A percentile compares a stretch with the other conserved stretches of the same genome.
These are phyloP conservation scores for Leccinum variabile DNA, from an alignment of 1,284 basidiomycete species.

Conservation along the genomic window DNA sequence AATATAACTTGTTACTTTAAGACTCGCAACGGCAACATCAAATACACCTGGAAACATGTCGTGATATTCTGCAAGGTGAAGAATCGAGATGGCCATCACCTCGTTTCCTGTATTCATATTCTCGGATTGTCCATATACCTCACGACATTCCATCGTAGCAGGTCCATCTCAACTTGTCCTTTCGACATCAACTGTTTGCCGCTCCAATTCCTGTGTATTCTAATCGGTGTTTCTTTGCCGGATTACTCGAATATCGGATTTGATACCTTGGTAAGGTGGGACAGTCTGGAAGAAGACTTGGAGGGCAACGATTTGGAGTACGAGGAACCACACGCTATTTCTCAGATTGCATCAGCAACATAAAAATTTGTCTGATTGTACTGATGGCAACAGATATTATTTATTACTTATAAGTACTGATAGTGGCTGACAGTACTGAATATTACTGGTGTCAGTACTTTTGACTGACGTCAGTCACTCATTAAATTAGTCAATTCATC, in stretches of 20 bases:
- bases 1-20: slow-evolving; percentile 2
- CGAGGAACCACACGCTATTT: background rate
- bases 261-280: background rate
- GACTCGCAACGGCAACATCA: background rate
- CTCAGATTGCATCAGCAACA: too few relatives aligned
- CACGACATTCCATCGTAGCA: background rate
- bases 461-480: too few relatives aligned
- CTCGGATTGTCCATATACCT: background rate
- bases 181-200: background rate
- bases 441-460: too few relatives aligned
- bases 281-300: too few relatives aligned
- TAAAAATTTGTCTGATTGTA: too few relatives aligned
- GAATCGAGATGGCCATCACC: background rate
- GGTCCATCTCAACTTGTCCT: background rate
- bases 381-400: too few relatives aligned
- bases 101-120: background rate
- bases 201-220: background rate
- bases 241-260: background rate
- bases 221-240: background rate
- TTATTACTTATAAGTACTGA: too few relatives aligned
- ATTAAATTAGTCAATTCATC: too few relatives aligned
- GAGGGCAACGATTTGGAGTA: too few relatives aligned
- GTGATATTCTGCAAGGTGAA: slow-evolving; percentile 3
- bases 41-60: background rate
- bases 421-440: too few relatives aligned